Evolutionary conservation across 768 basidiomycete genomes (phyloP), one percentile per base, ranked within the genome.

Genomic region (Agrocybe praecox): DNA sequence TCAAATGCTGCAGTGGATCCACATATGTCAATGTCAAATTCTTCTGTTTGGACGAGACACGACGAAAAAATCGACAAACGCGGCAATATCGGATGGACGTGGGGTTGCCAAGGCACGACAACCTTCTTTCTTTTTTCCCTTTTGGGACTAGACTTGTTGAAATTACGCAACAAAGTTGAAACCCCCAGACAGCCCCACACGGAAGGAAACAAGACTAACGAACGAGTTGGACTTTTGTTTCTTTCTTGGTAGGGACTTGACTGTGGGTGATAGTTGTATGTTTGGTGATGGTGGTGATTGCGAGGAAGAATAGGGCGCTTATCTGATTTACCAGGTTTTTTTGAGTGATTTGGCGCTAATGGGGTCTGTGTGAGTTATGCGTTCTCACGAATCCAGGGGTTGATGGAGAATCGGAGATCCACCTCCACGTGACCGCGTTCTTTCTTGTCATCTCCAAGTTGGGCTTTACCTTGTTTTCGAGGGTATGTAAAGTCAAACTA

Each of bases 391-490:
- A 18, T 21, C 50, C 47, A 43, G 46, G 52, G 46, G 47, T 15
- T 23, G 22, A 18, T n/a, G 4, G 24, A 53, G 49, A 52, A 54
- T 47, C 44, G 45, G 24, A 49, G 51, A 19, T 19, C 47, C 19
- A 14, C 24, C 17, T 22, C 6, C 61, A 62, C 61, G 61, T 62
- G 61, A 62, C 40, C 61, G 63, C 54, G 55, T 64, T 55, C 50
- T 54, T n/a, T n/a, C 14, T 49, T 44, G 40, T 34, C 9, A 17
- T 19, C 29, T 48, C 12, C 46, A 47, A 36, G 24, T 19, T 2
- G 32, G 21, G 29, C 4, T 29, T 9, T 29, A 9, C 26, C 26
- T n/a, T n/a, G n/a, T n/a, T n/a, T n/a, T n/a, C n/a, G n/a, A n/a
- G n/a, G n/a, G n/a, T n/a, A n/a, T n/a, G n/a, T n/a, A n/a, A n/a